These are phyloP conservation scores for Zymoseptoria pseudotritici DNA, from an alignment of 2,329 filamentous ascomycete genomes.

Conservation along the genomic window DNA sequence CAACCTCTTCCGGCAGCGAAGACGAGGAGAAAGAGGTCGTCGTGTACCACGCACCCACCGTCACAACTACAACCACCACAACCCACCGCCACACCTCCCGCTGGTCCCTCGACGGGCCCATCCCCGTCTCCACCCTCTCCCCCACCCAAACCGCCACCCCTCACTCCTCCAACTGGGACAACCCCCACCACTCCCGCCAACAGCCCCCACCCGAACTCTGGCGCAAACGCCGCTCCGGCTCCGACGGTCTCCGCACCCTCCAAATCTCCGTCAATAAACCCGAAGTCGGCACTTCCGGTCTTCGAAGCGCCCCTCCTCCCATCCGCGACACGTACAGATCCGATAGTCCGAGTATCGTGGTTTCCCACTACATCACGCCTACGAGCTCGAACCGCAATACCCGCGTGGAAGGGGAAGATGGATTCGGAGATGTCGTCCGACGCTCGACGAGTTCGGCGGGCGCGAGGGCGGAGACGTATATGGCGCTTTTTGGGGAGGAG, in stretches of 20 bases:
- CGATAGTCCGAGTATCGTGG: constrained; percentile 23
- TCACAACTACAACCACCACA: not conserved
- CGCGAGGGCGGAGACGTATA: not conserved
- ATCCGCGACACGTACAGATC: not conserved
- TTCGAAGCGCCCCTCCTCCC: not conserved
- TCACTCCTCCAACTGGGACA: not conserved
- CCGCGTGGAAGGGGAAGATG: not conserved
- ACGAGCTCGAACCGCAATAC: constrained; percentile 1
- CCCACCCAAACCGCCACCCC: not conserved
- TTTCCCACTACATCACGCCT: constrained; percentile 30
- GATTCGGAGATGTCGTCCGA: not conserved
- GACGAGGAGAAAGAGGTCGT: not conserved
- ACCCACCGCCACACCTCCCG: not conserved
- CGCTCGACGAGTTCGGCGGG: not conserved
- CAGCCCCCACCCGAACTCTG: not conserved
- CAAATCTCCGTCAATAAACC: not conserved
- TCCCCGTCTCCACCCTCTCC: not conserved
- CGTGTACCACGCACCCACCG: not conserved
- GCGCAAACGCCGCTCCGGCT: not conserved
- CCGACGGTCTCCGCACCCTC: not conserved
- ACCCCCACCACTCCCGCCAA: not conserved
- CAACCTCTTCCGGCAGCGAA: not conserved
- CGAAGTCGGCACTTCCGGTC: not conserved
- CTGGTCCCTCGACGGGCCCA: not conserved
- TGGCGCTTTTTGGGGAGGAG: not conserved